These are phyloP conservation scores for Ogataea paraovalis DNA, from an alignment of 805 yeast genomes.

Conservation along the genomic window DNA sequence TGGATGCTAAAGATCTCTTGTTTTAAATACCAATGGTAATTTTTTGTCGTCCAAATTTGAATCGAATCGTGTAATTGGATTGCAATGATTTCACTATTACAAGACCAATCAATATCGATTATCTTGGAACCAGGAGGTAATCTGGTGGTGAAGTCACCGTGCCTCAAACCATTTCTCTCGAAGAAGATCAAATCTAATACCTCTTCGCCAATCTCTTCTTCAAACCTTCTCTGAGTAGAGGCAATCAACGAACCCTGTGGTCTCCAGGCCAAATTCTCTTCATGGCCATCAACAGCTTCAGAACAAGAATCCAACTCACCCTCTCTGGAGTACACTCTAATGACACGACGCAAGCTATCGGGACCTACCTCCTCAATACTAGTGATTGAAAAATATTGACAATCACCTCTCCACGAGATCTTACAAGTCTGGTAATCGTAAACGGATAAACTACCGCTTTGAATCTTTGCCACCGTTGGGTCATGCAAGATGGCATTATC, in stretches of 20 bases:
- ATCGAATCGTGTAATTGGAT: conserved; percentile 56
- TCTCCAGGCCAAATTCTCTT: conserved; percentile 75
- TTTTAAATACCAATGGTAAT: conserved; percentile 94
- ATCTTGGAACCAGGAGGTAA: conserved; percentile 50
- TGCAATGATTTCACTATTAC: conserved; percentile 74
- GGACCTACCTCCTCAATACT: conserved; percentile 50
- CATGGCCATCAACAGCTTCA: conserved; percentile 84
- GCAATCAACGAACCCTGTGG: conserved; percentile 90
- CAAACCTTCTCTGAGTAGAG: conserved; percentile 63
- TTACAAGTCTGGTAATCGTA: conserved; percentile 46
- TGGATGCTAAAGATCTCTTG: conserved; percentile 53
- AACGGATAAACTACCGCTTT: conserved; percentile 58
- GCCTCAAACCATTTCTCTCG: conserved; percentile 90
- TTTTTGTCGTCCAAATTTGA: conserved; percentile 88
- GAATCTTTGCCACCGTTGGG: conserved; percentile 79
- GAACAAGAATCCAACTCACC: conserved; percentile 79
- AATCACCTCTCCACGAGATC: conserved; percentile 95
- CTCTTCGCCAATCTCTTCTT: conserved; percentile 45
- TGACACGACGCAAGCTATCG: conserved; percentile 57
- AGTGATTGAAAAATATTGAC: conserved; percentile 73
- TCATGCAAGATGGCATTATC: conserved; percentile 59
- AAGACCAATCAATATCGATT: conserved; percentile 67
- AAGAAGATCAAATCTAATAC: conserved; percentile 65
- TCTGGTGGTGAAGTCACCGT: conserved; percentile 76
- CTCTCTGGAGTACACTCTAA: conserved; percentile 77